Evolutionary conservation across 1,139 yeast species (phyloP).

Genomic region (Saccharomyces hybrid): DNA sequence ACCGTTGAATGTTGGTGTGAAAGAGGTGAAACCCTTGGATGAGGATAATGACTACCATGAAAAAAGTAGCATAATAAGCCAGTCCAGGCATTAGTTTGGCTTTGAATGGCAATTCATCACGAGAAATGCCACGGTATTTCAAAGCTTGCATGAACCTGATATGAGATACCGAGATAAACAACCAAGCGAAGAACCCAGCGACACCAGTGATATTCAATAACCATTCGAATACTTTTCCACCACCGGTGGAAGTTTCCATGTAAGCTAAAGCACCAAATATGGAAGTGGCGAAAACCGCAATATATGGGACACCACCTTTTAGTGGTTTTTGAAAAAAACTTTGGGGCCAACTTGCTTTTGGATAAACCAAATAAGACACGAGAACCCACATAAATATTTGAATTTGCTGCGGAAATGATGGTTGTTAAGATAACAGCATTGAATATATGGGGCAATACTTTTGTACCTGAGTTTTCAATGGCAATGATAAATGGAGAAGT

Average conservation of each 20-base stretch:
- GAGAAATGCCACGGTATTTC: conserved; percentile 49
- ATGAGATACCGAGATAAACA: conserved; percentile 56
- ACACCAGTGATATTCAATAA: conserved; percentile 73
- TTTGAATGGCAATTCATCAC: conserved; percentile 60
- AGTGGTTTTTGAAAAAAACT: conserved; percentile 47
- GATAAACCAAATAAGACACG: conserved; percentile 66
- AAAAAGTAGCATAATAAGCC: conserved; percentile 50
- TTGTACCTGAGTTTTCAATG: conserved; percentile 61
- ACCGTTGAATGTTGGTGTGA: conserved; percentile 41
- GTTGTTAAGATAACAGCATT: conserved; percentile 68
- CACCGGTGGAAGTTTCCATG: conserved; percentile 54
- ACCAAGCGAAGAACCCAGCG: conserved; percentile 69
- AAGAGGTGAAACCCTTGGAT: conserved; percentile 57
- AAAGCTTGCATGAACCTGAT: conserved; percentile 57
- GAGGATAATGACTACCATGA: conserved; percentile 46
- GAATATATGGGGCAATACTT: conserved; percentile 62
- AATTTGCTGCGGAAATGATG: conserved; percentile 74
- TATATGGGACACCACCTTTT: conserved; percentile 58
- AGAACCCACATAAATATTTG: conserved; percentile 72
- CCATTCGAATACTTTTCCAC: conserved; percentile 74
- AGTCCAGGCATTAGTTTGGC: conserved; percentile 56
- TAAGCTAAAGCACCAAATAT: conserved; percentile 59
- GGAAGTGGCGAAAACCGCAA: conserved; percentile 51
- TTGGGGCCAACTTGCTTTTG: conserved; percentile 56
- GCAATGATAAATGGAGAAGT: conserved; percentile 74